These are phyloP conservation scores for Aspergillus sojae DNA, from an alignment of 2,329 filamentous ascomycete genomes.

Conservation along the genomic window DNA sequence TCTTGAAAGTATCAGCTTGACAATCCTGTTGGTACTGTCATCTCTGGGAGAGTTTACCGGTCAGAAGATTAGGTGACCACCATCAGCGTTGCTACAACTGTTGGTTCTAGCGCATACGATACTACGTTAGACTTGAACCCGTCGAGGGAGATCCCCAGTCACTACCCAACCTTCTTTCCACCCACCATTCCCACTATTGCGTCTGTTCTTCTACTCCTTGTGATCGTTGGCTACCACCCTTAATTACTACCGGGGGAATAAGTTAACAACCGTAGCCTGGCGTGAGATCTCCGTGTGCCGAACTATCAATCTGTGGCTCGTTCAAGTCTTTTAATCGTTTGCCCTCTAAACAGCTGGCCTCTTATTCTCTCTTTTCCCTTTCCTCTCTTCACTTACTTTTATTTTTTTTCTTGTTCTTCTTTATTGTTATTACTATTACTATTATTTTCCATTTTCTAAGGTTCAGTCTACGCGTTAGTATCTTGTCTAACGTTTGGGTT, in stretches of 20 bases:
- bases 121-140: slow-evolving; percentile 12
- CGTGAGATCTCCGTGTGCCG: slow-evolving; percentile 19
- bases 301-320: slow-evolving; percentile 22
- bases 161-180: slow-evolving; percentile 12
- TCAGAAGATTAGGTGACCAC: slow-evolving; percentile 2
- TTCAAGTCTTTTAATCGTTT: slow-evolving; percentile 13
- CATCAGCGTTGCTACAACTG: slow-evolving; percentile 4
- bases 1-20: background rate
- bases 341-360: background rate
- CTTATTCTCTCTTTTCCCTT: slow-evolving; percentile 7
- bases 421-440: slow-evolving; percentile 7
- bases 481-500: slow-evolving; percentile 18
- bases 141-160: slow-evolving; percentile 12
- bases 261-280: slow-evolving; percentile 18
- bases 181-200: slow-evolving; percentile 10
- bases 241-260: slow-evolving; percentile 8
- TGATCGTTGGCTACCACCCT: slow-evolving; percentile 6
- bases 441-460: slow-evolving; percentile 9
- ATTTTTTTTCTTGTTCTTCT: slow-evolving; percentile 10
- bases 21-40: background rate
- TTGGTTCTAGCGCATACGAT: slow-evolving; percentile 6
- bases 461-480: slow-evolving; percentile 17
- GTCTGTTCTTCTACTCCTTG: slow-evolving; percentile 13
- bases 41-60: slow-evolving; percentile 1
- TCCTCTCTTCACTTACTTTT: slow-evolving; percentile 7